These are phyloP conservation scores for Entomortierella beljakovae DNA, from an alignment of 192 early-diverging fungal genomes.

Conservation along the genomic window DNA sequence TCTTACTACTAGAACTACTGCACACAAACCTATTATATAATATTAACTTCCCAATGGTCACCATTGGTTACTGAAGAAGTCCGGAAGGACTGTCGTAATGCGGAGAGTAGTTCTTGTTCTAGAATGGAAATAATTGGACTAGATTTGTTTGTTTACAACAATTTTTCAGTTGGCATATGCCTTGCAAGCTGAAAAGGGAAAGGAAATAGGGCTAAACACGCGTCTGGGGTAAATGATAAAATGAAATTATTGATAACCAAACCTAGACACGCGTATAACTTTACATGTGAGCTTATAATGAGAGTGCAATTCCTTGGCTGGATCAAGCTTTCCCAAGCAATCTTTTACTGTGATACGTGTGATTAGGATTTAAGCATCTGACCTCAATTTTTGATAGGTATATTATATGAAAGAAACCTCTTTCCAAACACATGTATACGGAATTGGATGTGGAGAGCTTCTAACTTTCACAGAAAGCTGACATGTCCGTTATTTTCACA, in stretches of 20 bases:
- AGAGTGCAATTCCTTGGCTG: too few species aligned
- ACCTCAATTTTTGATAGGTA: background rate
- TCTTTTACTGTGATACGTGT: background rate
- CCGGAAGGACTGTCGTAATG: too few species aligned
- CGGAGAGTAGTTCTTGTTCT: too few species aligned
- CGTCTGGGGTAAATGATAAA: background rate
- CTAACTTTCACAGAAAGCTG: too few species aligned
- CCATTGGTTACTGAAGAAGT: too few species aligned
- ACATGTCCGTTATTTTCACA: too few species aligned
- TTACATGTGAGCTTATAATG: background rate
- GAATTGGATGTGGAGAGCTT: background rate
- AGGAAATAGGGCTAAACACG: background rate
- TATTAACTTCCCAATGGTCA: too few species aligned
- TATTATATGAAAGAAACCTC: too few species aligned
- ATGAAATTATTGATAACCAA: background rate
- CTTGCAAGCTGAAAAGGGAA: background rate
- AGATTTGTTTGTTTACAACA: too few species aligned
- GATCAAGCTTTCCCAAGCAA: background rate
- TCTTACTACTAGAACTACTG: too few species aligned
- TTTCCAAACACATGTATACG: background rate
- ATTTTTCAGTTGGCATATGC: background rate
- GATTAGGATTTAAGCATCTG: background rate
- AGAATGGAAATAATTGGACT: too few species aligned
- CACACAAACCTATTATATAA: too few species aligned
- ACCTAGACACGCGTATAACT: constrained; percentile 9